Evolutionary conservation across 192 early-diverging fungal genomes (phyloP).

Genomic region (Umbelopsis sp.): DNA sequence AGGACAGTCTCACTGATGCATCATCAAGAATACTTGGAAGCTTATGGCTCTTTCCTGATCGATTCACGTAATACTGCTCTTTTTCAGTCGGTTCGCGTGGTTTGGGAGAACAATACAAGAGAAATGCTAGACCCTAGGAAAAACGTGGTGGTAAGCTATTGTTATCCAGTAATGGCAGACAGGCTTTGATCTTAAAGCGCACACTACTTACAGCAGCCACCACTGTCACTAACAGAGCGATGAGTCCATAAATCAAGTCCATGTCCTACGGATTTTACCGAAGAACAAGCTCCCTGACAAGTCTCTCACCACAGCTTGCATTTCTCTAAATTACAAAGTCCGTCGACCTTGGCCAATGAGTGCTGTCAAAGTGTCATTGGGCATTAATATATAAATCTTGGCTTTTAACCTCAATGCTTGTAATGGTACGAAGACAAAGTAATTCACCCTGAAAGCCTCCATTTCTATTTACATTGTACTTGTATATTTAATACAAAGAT

Average conservation of each 20-base stretch:
- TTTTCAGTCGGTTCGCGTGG: conserved; percentile 50
- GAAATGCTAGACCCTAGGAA: conserved; percentile 38
- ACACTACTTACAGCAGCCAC: not conserved
- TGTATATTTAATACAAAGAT: no score
- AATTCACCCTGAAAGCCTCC: no score
- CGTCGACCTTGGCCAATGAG: not conserved
- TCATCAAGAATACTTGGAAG: conserved; percentile 52
- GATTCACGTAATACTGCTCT: conserved; percentile 56
- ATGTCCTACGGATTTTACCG: conserved; percentile 6
- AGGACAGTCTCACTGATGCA: conserved; percentile 62
- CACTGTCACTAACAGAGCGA: not conserved
- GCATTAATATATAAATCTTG: not conserved
- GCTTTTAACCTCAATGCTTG: not conserved
- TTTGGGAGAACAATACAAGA: conserved; percentile 40
- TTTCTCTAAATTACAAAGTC: not conserved
- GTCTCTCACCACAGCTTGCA: no score
- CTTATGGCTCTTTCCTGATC: conserved; percentile 32
- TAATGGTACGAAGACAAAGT: not conserved
- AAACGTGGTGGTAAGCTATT: not conserved
- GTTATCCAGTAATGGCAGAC: no score
- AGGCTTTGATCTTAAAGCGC: no score
- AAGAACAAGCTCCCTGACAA: conserved; percentile 12
- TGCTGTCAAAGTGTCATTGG: conserved; percentile 15
- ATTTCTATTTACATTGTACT: no score
- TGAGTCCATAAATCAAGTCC: conserved; percentile 5